phyloP scores from a whole-genome alignment of 2,329 filamentous ascomycete species.

The Nigrospora sphaerica region DNA sequence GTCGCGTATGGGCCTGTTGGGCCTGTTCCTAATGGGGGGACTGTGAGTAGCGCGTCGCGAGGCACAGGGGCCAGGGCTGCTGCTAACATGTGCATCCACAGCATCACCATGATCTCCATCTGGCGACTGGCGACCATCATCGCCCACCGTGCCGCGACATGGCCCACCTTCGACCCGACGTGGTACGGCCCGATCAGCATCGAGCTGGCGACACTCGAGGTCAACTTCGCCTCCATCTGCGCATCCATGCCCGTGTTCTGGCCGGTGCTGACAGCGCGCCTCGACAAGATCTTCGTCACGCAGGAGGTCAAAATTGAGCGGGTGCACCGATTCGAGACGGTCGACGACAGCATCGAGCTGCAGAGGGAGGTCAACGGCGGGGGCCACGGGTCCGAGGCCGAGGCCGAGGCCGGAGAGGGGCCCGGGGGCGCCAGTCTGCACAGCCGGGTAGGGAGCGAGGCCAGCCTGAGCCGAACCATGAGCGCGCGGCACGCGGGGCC shows the following conservation, averaged over 20 bases:
- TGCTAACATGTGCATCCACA: neutral
- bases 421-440: neutral
- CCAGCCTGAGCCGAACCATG: neutral
- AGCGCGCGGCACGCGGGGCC: neutral
- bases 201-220: slow-evolving; percentile 12
- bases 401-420: neutral
- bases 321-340: slow-evolving; percentile 6
- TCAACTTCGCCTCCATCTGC: slow-evolving; percentile 14
- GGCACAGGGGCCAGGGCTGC: neutral
- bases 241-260: slow-evolving; percentile 25
- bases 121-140: slow-evolving; percentile 21
- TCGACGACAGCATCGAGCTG: slow-evolving; percentile 7
- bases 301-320: slow-evolving; percentile 22
- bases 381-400: neutral
- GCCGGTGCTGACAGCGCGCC: slow-evolving; percentile 17
- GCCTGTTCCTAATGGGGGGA: slow-evolving; percentile 9
- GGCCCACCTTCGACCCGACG: slow-evolving; percentile 22
- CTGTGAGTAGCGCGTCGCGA: slow-evolving; percentile 6
- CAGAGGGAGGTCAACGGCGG: neutral
- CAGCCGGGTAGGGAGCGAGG: slow-evolving; percentile 2
- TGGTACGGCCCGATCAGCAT: slow-evolving; percentile 20
- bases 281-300: slow-evolving; percentile 26
- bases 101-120: slow-evolving; percentile 16
- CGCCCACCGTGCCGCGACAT: slow-evolving; percentile 18
- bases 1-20: slow-evolving; percentile 10